Percentiles rank a stretch among this genome's conserved stretches.
Conservation (phyloP, 352 stramenopile species). For the Globisporangium viniferum region DNA sequence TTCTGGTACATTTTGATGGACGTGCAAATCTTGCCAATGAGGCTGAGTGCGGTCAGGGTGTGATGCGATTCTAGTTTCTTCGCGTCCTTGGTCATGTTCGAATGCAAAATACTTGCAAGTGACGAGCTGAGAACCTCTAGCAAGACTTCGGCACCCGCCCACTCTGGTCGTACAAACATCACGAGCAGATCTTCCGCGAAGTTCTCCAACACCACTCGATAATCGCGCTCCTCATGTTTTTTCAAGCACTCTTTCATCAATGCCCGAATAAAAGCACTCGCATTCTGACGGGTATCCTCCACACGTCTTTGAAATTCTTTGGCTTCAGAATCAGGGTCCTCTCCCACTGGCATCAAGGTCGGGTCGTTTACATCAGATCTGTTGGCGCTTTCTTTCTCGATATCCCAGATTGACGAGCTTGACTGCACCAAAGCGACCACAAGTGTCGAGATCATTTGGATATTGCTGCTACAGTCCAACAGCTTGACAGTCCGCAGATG, state of each 20-base stretch:
- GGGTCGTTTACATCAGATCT: conserved; percentile 7
- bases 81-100: conserved; percentile 48
- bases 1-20: conserved; percentile 65
- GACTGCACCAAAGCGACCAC: conserved; percentile 62
- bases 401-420: conserved; percentile 22
- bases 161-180: conserved; percentile 82
- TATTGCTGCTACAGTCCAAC: conserved; percentile 31
- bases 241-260: conserved; percentile 79
- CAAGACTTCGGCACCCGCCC: conserved; percentile 68
- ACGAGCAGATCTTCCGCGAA: conserved; percentile 81
- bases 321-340: conserved; percentile 17
- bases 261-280: conserved; percentile 37
- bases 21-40: conserved; percentile 77
- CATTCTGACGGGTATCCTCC: conserved; percentile 34
- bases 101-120: conserved; percentile 59
- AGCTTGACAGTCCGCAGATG: conserved; percentile 73
- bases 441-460: conserved; percentile 76
- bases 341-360: conserved; percentile 23
- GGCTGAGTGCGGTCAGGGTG: conserved; percentile 58
- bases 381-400: conserved; percentile 9
- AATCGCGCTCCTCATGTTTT: conserved; percentile 75
- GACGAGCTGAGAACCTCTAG: conserved; percentile 66
- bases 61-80: conserved; percentile 71
- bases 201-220: conserved; percentile 74
- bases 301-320: conserved; percentile 21